Evolutionary conservation across 192 early-diverging fungal species (phyloP).

Genomic region (Backusella macrospora): DNA sequence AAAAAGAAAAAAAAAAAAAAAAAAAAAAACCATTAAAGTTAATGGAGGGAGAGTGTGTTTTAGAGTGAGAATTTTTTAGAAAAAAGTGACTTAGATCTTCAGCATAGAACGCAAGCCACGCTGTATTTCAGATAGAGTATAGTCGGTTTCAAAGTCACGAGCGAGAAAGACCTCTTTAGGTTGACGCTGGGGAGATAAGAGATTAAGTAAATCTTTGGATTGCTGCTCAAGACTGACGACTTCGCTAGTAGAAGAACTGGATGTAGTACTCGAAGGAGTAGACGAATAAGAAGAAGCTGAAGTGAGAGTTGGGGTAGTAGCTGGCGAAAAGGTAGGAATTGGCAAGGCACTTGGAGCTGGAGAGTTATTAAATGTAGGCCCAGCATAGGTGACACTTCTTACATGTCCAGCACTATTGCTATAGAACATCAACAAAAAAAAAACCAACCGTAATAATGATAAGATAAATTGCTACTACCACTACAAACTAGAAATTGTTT

Average conservation of each 20-base stretch:
- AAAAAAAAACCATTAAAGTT: not conserved
- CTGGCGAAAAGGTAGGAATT: conserved; percentile 50
- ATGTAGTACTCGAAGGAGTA: not conserved
- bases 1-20: not conserved
- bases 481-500: not conserved
- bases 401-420: conserved; percentile 11
- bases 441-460: not conserved
- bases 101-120: conserved; percentile 50
- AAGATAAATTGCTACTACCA: not conserved
- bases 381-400: conserved; percentile 46
- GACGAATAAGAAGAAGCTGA: conserved; percentile 1
- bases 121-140: conserved; percentile 51
- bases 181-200: conserved; percentile 8
- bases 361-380: conserved; percentile 60
- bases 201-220: conserved; percentile 24
- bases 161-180: conserved; percentile 22
- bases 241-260: not conserved
- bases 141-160: conserved; percentile 22
- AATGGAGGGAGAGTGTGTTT: not conserved
- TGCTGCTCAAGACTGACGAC: conserved; percentile 13
- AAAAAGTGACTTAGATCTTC: conserved; percentile 47
- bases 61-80: not conserved
- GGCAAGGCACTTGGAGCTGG: conserved; percentile 57
- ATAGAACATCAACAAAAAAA: not conserved
- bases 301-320: conserved; percentile 29